A percentile compares a stretch with the other conserved stretches of the same genome.
These are phyloP conservation scores for Penicillium daleae DNA, from an alignment of 495 filamentous ascomycete genomes.

Conservation along the genomic window DNA sequence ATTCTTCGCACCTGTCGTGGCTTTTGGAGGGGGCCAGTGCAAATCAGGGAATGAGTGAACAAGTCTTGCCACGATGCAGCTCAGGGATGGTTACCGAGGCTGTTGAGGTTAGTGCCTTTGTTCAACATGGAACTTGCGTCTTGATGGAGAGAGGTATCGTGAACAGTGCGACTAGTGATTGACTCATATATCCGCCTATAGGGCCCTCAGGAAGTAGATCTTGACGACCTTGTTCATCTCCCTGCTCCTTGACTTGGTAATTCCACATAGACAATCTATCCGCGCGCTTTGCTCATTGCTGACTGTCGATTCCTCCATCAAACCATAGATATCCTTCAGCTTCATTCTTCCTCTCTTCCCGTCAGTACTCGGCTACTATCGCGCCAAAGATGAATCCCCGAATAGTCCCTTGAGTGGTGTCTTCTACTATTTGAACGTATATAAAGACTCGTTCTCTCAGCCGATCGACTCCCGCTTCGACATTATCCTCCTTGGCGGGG, in stretches of 20 bases:
- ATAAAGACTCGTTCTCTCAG: conserved; percentile 85
- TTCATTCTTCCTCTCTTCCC: conserved; percentile 95
- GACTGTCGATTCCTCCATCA: too few species aligned
- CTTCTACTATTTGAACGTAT: conserved; percentile 79
- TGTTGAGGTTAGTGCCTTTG: not conserved
- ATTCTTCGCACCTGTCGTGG: not conserved
- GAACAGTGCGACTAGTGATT: not conserved
- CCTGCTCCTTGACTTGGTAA: conserved; percentile 44
- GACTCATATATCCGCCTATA: not conserved
- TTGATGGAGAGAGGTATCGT: not conserved
- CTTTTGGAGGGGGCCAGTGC: not conserved
- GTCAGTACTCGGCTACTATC: conserved; percentile 89
- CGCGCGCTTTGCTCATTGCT: conserved; percentile 24
- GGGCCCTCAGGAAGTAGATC: conserved; percentile 67
- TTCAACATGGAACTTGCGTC: not conserved
- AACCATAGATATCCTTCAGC: conserved; percentile 72
- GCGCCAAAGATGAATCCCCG: conserved; percentile 57
- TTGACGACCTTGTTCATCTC: conserved; percentile 73
- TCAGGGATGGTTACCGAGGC: not conserved
- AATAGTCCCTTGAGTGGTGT: conserved; percentile 70
- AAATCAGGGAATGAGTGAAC: not conserved
- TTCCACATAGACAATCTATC: conserved; percentile 20
- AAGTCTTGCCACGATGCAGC: not conserved
- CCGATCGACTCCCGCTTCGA: conserved; percentile 94
- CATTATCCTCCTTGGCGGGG: conserved; percentile 89